Conservation (phyloP, 1,139 yeast genomes). For the Debaryomycetaceae sp. region DNA sequence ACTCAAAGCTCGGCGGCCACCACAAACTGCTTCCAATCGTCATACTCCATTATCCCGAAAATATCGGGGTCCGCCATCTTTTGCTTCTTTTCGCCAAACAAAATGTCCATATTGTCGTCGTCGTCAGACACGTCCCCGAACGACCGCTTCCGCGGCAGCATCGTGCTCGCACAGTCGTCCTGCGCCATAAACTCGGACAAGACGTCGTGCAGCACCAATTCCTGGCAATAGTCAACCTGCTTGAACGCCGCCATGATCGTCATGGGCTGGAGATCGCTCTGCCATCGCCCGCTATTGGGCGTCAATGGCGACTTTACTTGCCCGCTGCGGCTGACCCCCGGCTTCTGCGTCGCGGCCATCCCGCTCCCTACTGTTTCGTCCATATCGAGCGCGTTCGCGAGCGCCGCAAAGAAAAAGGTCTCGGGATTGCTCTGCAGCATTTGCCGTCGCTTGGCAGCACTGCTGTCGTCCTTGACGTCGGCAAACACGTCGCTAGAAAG, state of each 20-base stretch:
- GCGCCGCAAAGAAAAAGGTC: conserved; percentile 38
- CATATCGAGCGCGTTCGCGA: conserved; percentile 39
- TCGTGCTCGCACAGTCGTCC: not conserved
- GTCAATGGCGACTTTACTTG: conserved; percentile 23
- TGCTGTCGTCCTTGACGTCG: conserved; percentile 17
- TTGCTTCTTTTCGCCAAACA: conserved; percentile 27
- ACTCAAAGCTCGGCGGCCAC: conserved; percentile 8
- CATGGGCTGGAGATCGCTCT: conserved; percentile 33
- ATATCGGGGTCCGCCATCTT: conserved; percentile 15
- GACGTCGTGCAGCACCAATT: conserved; percentile 20
- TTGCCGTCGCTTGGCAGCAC: conserved; percentile 34
- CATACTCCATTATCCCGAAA: conserved; percentile 27
- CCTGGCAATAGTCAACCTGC: conserved; percentile 29
- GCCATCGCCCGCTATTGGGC: conserved; percentile 28
- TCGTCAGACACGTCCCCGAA: conserved; percentile 14
- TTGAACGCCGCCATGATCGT: conserved; percentile 37
- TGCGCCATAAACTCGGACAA: conserved; percentile 5
- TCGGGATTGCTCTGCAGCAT: conserved; percentile 37
- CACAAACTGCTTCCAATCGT: conserved; percentile 28
- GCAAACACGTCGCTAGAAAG: conserved; percentile 13
- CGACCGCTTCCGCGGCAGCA: conserved; percentile 11
- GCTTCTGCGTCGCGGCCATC: conserved; percentile 22
- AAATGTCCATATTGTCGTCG: conserved; percentile 22
- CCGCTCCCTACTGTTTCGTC: conserved; percentile 26
- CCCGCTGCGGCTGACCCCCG: conserved; percentile 13